phyloP scores from a whole-genome alignment of 768 basidiomycete species.

The Suillus subluteus region DNA sequence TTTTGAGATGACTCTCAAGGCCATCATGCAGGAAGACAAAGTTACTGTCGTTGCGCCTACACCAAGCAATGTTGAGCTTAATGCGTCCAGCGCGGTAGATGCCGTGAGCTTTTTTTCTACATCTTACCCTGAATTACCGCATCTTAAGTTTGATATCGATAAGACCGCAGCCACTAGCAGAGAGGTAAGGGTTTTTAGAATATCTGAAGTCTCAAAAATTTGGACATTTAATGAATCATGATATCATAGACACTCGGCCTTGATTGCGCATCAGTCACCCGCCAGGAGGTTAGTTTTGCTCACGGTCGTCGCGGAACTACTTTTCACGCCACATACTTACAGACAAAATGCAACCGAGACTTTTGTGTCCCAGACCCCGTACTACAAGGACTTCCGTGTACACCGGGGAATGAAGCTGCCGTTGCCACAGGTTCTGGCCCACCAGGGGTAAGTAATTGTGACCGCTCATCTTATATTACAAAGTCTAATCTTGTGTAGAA shows the following conservation, averaged over 20 bases:
- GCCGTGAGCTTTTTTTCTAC: background rate
- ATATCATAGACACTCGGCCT: background rate
- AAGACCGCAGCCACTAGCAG: background rate
- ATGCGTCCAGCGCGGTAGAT: background rate
- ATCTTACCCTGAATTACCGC: background rate
- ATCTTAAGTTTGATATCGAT: conserved; percentile 1
- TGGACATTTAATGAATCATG: background rate
- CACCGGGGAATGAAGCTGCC: background rate
- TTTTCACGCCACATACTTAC: conserved; percentile 2
- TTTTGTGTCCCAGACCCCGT: background rate
- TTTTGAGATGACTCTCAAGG: background rate
- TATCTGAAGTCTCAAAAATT: background rate
- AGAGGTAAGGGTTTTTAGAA: background rate
- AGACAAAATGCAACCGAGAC: background rate
- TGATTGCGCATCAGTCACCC: background rate
- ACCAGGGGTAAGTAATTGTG: background rate
- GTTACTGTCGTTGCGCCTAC: background rate
- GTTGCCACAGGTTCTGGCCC: background rate
- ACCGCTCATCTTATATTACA: background rate
- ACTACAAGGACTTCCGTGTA: background rate
- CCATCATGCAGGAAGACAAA: background rate
- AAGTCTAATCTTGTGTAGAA: conserved; percentile 5
- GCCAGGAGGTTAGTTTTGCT: conserved; percentile 3
- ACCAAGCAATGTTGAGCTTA: background rate
- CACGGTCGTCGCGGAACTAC: background rate